These are phyloP conservation scores for Claviceps purpurea DNA, from an alignment of 2,329 filamentous ascomycete species.

Conservation along the genomic window DNA sequence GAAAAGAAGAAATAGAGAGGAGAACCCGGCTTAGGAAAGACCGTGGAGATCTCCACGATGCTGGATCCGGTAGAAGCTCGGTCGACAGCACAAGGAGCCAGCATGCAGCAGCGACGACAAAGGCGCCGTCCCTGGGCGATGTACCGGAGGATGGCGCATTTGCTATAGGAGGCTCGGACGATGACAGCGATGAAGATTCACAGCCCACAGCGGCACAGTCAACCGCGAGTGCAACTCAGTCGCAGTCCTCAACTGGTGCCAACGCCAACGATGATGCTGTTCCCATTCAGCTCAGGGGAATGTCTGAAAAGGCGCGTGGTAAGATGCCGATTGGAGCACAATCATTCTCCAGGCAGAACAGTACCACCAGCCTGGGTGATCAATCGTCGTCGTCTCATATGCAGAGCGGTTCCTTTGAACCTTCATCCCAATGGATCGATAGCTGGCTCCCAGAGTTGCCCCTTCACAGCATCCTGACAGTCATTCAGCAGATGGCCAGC, in stretches of 20 bases:
- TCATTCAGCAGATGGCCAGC: conserved; percentile 54
- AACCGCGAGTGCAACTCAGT: conserved; percentile 49
- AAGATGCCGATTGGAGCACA: conserved; percentile 80
- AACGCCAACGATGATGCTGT: conserved; percentile 67
- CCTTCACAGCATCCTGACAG: conserved; percentile 69
- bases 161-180: conserved; percentile 77
- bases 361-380: conserved; percentile 64
- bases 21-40: conserved; percentile 56
- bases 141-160: conserved; percentile 60
- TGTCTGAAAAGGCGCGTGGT: conserved; percentile 93
- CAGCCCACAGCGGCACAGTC: conserved; percentile 47
- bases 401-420: conserved; percentile 51
- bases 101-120: conserved; percentile 15
- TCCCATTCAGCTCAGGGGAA: conserved; percentile 70
- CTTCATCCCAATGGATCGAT: conserved; percentile 77
- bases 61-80: conserved; percentile 43
- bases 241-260: conserved; percentile 54
- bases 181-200: conserved; percentile 39
- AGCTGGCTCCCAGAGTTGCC: conserved; percentile 87
- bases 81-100: conserved; percentile 56
- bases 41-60: conserved; percentile 35
- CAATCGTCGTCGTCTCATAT: conserved; percentile 45
- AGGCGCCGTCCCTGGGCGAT: conserved; percentile 17
- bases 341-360: conserved; percentile 84
- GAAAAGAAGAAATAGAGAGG: conserved; percentile 79